Percentiles rank a stretch among this genome's conserved stretches.
These are phyloP conservation scores for Trametes polyzona DNA, from an alignment of 1,284 basidiomycete species.

Conservation along the genomic window DNA sequence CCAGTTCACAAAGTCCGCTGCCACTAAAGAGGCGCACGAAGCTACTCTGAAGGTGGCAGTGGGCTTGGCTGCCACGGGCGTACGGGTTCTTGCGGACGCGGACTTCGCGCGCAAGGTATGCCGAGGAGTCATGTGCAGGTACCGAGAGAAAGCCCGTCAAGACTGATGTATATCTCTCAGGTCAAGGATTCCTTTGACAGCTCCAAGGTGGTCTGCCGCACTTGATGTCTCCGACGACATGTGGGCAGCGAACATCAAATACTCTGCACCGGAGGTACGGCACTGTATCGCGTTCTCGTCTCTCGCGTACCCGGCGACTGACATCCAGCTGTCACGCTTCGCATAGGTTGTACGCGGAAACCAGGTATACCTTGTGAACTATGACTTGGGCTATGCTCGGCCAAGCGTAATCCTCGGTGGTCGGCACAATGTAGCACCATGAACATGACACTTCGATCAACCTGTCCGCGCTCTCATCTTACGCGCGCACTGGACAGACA, in stretches of 20 bases:
- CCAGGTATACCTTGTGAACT: neutral
- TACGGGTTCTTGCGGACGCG: constrained; percentile 60
- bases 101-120: constrained; percentile 45
- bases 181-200: constrained; percentile 23
- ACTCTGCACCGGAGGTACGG: too few species aligned
- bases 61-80: constrained; percentile 60
- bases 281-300: too few species aligned
- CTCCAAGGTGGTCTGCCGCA: too few species aligned
- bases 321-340: neutral
- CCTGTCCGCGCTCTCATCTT: neutral
- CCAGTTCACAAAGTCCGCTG: constrained; percentile 58
- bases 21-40: constrained; percentile 57
- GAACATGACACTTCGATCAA: neutral
- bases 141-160: neutral
- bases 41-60: constrained; percentile 60
- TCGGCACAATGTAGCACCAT: neutral
- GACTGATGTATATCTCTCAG: neutral
- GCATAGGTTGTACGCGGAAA: neutral
- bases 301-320: too few species aligned
- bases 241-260: too few species aligned
- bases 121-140: neutral
- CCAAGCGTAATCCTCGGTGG: too few species aligned
- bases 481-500: neutral
- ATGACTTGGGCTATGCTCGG: neutral
- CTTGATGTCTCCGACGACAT: too few species aligned